These are phyloP conservation scores for Rosa chinensis DNA, from an alignment of 306 rosid species.

Conservation along the genomic window DNA sequence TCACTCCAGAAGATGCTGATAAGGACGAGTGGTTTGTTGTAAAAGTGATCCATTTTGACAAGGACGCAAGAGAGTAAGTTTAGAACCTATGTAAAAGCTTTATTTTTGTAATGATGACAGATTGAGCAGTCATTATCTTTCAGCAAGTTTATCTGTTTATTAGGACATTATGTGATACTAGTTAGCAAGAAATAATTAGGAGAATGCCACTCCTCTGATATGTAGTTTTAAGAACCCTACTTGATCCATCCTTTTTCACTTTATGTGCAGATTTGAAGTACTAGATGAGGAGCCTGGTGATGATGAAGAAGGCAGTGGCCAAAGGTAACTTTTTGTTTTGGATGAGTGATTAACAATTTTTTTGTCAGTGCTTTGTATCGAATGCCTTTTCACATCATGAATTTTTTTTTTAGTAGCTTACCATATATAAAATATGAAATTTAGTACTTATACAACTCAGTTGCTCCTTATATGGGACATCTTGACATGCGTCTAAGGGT, in stretches of 20 bases:
- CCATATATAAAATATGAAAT: background rate
- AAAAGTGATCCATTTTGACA: conserved; percentile 92
- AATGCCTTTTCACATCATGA: background rate
- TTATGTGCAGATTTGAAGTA: conserved; percentile 74
- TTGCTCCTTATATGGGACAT: background rate
- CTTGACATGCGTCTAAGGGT: background rate
- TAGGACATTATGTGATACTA: background rate
- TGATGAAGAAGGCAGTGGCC: conserved; percentile 84
- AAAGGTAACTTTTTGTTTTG: conserved; percentile 45
- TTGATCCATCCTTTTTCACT: conserved; percentile 1
- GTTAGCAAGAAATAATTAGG: background rate
- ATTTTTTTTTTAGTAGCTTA: background rate
- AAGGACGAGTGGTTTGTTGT: conserved; percentile 97
- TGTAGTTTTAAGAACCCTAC: background rate
- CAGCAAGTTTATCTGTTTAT: conserved; percentile 2
- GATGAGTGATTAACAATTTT: background rate
- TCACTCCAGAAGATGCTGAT: conserved; percentile 78
- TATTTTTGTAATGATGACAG: background rate
- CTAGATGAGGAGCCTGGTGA: conserved; percentile 98
- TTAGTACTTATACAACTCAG: background rate
- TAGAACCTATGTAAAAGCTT: background rate
- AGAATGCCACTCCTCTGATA: background rate
- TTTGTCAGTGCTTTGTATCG: background rate
- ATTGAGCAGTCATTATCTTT: conserved; percentile 9
- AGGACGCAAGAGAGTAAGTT: conserved; percentile 90